A percentile compares a stretch with the other conserved stretches of the same genome.
phyloP scores from a whole-genome alignment of 2,329 filamentous ascomycete genomes.

The Colletotrichum spaethianum region DNA sequence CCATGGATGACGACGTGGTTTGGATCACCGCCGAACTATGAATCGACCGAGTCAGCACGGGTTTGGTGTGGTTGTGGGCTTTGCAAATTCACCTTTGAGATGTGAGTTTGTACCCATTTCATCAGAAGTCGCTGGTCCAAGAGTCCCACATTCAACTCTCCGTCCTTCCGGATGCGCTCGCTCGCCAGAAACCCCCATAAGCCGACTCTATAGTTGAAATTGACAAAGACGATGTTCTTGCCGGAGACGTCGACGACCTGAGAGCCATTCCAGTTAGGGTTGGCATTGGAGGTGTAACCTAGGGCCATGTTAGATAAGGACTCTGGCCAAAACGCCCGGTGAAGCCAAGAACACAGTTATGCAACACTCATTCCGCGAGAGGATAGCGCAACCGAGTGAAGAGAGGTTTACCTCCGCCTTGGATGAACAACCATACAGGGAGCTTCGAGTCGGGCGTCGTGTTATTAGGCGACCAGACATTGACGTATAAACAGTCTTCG shows the following conservation, averaged over 20 bases:
- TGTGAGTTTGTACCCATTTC: conserved; percentile 73
- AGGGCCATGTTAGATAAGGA: conserved; percentile 12
- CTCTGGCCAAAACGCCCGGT: not conserved
- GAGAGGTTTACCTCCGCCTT: conserved; percentile 60
- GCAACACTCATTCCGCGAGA: not conserved
- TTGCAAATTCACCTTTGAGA: conserved; percentile 58
- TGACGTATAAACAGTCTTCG: conserved; percentile 80
- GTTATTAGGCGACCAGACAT: conserved; percentile 73
- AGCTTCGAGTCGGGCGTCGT: conserved; percentile 66
- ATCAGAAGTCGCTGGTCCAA: conserved; percentile 74
- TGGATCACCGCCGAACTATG: conserved; percentile 70
- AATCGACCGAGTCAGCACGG: not conserved
- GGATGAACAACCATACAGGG: conserved; percentile 74
- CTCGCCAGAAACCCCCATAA: conserved; percentile 74
- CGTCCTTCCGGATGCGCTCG: conserved; percentile 66
- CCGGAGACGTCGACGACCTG: conserved; percentile 60
- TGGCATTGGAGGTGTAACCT: conserved; percentile 64
- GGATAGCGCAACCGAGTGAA: not conserved
- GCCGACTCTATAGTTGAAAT: conserved; percentile 76
- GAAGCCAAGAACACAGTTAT: not conserved
- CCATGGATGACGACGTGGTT: conserved; percentile 73
- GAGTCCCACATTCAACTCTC: conserved; percentile 74
- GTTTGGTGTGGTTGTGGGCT: not conserved
- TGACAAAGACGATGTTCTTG: conserved; percentile 67
- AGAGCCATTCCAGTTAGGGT: conserved; percentile 66